A percentile compares a stretch with the other conserved stretches of the same genome.
phyloP scores from a whole-genome alignment of 2,329 filamentous ascomycete species.

The Fusarium sp. region DNA sequence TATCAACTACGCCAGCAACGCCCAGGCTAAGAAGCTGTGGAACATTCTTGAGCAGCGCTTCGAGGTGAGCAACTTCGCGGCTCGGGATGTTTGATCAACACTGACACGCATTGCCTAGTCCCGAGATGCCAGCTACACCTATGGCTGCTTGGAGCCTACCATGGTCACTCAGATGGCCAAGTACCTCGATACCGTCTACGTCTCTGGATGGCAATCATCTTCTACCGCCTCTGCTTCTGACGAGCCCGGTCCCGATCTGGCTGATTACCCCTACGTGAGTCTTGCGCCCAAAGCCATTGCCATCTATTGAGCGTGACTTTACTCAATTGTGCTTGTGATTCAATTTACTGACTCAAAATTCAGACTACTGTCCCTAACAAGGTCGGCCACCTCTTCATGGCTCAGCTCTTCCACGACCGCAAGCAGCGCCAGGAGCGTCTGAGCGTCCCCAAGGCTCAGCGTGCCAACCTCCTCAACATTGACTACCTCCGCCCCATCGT shows the following conservation, averaged over 20 bases:
- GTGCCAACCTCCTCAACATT: constrained; percentile 79
- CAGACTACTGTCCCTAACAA: constrained; percentile 99
- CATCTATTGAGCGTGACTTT: neutral
- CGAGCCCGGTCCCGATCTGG: constrained; percentile 96
- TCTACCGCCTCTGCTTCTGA: constrained; percentile 95
- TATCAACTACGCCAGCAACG: constrained; percentile 92
- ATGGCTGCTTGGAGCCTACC: constrained; percentile 96
- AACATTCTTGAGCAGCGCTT: constrained; percentile 87
- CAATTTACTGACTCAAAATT: constrained; percentile 55
- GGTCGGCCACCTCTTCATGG: constrained; percentile 96
- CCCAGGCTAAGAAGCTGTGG: constrained; percentile 95
- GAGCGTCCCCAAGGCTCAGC: constrained; percentile 77
- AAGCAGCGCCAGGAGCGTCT: constrained; percentile 98
- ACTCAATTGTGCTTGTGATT: neutral
- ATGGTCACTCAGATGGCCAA: constrained; percentile 99
- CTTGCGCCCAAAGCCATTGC: neutral
- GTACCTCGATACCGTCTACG: constrained; percentile 97
- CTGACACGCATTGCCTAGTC: constrained; percentile 62
- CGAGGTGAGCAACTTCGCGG: constrained; percentile 67
- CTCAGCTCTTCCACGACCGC: constrained; percentile 98
- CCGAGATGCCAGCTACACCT: constrained; percentile 90
- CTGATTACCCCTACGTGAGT: constrained; percentile 92
- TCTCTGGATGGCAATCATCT: constrained; percentile 98
- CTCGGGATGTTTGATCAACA: neutral
- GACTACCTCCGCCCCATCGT: constrained; percentile 97